Evolutionary conservation across 352 stramenopile genomes (phyloP), one percentile per base, ranked within the genome.

Genomic region (Globisporangium rhizosaccharum): DNA sequence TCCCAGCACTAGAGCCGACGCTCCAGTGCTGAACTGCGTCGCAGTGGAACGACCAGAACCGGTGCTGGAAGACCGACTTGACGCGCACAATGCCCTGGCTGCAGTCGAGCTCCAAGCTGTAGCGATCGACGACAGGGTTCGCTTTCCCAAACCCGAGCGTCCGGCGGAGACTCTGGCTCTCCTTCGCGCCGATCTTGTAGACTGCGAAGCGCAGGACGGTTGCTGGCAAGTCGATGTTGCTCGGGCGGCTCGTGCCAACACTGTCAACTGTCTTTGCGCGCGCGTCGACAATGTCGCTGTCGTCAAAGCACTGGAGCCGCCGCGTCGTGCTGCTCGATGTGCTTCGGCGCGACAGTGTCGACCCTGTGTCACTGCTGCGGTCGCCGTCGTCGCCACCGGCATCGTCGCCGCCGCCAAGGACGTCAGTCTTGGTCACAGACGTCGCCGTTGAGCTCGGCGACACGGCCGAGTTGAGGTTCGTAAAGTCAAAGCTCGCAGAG

Each of bases 11-110:
- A 26, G 71, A 72, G 6, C 72, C 71, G 59, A 67, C 70, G 10
- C 64, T 67, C 30, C 85, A 69, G 10, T 73, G 71, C 58, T 82
- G 68, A 3, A 94, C 76, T 0, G 72, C 73, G 37, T 90, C 78
- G 57, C 82, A 91, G 37, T 82, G 82, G 56, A 92, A 92, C 30
- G 76, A 85, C 75, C 80, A 92, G 51, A 81, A 87, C 11, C 80
- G 79, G 61, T 91, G 81, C 79, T 89, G 89, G 53, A 92, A 90
- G 7, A 94, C 82, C 3, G 80, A 92, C 57, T 91, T 92, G 11
- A 85, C 77, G 48, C 74, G 79, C 33, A 92, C 79, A 17, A 92
- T 72, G 28, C 76, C 76, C 61, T 90, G 79, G 23, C 71, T 66
- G 44, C 79, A 85, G 63, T 91, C 79, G 12, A 94, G 72, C 57